Percentiles rank a stretch among this genome's conserved stretches.
phyloP scores from a whole-genome alignment of 2,329 filamentous ascomycete genomes.

The Lasiodiplodia sp. region DNA sequence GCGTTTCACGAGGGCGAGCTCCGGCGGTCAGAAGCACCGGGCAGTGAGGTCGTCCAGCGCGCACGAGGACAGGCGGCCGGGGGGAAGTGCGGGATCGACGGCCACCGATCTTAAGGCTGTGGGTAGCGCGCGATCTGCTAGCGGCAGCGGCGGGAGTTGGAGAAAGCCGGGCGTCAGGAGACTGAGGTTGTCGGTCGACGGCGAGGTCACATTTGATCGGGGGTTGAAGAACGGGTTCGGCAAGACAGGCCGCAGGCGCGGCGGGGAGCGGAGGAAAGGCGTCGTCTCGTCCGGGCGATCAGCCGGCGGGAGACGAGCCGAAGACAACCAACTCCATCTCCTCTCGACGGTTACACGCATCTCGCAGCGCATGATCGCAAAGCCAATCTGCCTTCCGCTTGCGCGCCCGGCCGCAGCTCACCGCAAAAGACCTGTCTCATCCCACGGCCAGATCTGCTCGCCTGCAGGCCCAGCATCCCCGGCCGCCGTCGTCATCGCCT shows the following conservation, averaged over 20 bases:
- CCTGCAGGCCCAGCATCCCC: neutral
- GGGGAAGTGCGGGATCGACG: constrained; percentile 25
- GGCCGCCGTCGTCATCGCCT: constrained; percentile 12
- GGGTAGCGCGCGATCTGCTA: constrained; percentile 7
- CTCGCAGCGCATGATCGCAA: constrained; percentile 22
- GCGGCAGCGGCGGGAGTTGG: neutral
- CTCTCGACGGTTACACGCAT: constrained; percentile 19
- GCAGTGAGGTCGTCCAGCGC: neutral
- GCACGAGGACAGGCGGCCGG: neutral
- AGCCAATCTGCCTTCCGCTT: constrained; percentile 9
- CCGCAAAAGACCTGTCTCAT: constrained; percentile 20
- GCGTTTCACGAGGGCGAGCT: neutral
- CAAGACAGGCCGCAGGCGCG: neutral
- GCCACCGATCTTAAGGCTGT: constrained; percentile 19
- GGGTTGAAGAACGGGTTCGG: constrained; percentile 1
- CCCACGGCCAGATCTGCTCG: neutral
- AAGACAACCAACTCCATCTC: neutral
- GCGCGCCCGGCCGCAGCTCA: constrained; percentile 19
- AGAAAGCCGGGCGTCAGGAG: neutral
- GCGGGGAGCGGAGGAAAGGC: constrained; percentile 12
- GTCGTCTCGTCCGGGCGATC: constrained; percentile 23
- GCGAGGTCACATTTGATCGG: neutral
- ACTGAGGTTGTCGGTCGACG: neutral
- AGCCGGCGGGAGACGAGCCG: neutral
- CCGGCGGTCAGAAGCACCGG: neutral